Base-by-base conservation (phyloP, 2,329 filamentous ascomycete species). In the Davidsoniella virescens region DNA sequence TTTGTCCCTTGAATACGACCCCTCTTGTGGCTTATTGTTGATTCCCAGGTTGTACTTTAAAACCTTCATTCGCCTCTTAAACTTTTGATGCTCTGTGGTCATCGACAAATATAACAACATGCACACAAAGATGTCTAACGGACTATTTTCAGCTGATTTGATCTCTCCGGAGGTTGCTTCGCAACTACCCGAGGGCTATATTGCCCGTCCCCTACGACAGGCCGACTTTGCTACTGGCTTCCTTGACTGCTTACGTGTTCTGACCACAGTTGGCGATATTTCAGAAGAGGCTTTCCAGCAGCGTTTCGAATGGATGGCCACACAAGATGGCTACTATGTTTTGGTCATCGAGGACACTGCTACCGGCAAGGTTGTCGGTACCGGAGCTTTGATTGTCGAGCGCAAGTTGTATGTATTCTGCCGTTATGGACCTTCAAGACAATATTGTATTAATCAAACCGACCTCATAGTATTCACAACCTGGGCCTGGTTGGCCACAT, bases 401-500 rank as follows among this genome's bases (percentile, higher is more conserved):
- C 78, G 83, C 67, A 96, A 96, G 68, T 92, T 92, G 83, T 87
- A 70, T 62, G 80, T 71, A 47, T 46, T 10, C 7, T 20, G 17
- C 39, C 39, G 48, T 29, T 14, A 33, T n/a, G 36, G n/a, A 37
- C 17, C 10, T 33, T 33, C 1, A 33, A 33, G 26, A 8, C 26
- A 29, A 9, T 10, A 33, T n/a, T 23, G 16, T 29, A 25, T 12
- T n/a, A 20, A 44, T 20, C 18, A 26, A 26, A 25, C 39, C 9
- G 39, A n/a, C 14, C 43, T 25, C 37, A 57, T 57, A 84, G 80
- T 64, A 88, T 92, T 58, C 85, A 90, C 64, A 78, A 76, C 58
- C 75, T 92, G 42, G 85, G 85, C 47, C 69, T 82, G 18, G 90
- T 95, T 23, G 92, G 90, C 10, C 92, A 96, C 67, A 95, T 96